phyloP scores from a whole-genome alignment of 1,139 yeast species.

The Zhuliangozyma blackwelliae region DNA sequence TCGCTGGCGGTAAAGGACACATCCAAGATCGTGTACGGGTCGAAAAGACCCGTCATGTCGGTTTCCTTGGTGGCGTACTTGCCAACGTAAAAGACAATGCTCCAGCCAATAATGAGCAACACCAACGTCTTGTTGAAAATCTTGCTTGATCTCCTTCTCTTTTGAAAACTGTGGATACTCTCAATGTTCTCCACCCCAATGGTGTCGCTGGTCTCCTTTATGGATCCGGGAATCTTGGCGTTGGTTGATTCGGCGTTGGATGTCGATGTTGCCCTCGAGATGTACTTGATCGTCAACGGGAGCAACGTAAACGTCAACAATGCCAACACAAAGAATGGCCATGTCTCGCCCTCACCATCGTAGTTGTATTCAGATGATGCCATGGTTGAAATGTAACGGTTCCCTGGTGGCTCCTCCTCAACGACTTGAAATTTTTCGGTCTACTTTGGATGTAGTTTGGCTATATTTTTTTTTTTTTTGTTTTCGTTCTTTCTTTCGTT shows the following conservation, averaged over 20 bases:
- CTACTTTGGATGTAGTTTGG: too few species aligned
- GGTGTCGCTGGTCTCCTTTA: conserved; percentile 23
- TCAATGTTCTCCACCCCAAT: conserved; percentile 39
- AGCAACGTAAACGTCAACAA: conserved; percentile 56
- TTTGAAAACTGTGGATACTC: conserved; percentile 39
- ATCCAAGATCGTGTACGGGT: conserved; percentile 86
- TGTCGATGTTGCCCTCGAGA: conserved; percentile 21
- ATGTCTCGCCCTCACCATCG: conserved; percentile 89
- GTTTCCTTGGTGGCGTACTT: conserved; percentile 46
- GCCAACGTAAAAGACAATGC: conserved; percentile 47
- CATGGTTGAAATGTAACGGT: too few species aligned
- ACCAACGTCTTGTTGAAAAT: conserved; percentile 44
- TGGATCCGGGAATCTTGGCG: conserved; percentile 28
- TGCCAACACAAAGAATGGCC: conserved; percentile 92
- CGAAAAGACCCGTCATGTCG: conserved; percentile 52
- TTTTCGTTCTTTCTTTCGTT: too few species aligned
- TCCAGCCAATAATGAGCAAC: conserved; percentile 66
- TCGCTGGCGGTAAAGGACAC: conserved; percentile 66
- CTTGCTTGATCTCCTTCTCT: conserved; percentile 31
- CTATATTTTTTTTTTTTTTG: too few species aligned
- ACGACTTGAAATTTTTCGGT: too few species aligned
- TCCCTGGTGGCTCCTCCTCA: too few species aligned
- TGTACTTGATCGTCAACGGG: conserved; percentile 60
- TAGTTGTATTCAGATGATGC: conserved; percentile 57
- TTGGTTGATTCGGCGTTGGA: conserved; percentile 22